These are phyloP conservation scores for Lactifluus pinguis DNA, from an alignment of 768 basidiomycete species.

Conservation along the genomic window DNA sequence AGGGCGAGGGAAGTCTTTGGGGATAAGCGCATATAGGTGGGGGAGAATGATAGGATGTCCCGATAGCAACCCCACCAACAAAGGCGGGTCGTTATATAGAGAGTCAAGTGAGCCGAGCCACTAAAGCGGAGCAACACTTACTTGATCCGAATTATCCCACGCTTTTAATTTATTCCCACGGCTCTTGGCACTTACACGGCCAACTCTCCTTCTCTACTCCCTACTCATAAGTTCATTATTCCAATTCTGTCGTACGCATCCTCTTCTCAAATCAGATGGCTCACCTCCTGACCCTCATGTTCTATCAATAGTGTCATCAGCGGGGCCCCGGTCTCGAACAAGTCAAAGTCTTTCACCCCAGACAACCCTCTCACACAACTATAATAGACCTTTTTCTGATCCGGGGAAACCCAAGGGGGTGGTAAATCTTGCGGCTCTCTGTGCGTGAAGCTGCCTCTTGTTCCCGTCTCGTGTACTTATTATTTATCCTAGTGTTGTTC, in stretches of 20 bases:
- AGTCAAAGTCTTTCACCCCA: neutral
- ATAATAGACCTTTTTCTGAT: neutral
- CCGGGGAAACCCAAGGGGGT: neutral
- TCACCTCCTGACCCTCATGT: neutral
- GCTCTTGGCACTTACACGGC: neutral
- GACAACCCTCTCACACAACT: neutral
- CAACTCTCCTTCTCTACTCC: neutral
- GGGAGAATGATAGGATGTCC: neutral
- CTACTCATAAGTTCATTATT: neutral
- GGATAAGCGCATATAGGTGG: slow-evolving; percentile 13
- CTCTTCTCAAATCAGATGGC: neutral
- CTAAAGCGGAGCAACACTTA: neutral
- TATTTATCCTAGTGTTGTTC: neutral
- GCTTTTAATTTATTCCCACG: neutral
- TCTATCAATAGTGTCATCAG: neutral
- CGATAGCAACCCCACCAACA: slow-evolving; percentile 4
- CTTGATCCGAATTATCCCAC: neutral
- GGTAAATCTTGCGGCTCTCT: neutral
- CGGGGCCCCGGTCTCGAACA: neutral
- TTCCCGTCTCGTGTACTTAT: neutral
- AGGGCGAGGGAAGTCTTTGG: slow-evolving; percentile 12
- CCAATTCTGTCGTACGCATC: neutral
- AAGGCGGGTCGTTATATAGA: slow-evolving; percentile 10
- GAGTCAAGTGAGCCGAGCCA: neutral
- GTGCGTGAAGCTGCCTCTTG: neutral